phyloP scores from a whole-genome alignment of 805 yeast species.

The Limtongia smithiae region DNA sequence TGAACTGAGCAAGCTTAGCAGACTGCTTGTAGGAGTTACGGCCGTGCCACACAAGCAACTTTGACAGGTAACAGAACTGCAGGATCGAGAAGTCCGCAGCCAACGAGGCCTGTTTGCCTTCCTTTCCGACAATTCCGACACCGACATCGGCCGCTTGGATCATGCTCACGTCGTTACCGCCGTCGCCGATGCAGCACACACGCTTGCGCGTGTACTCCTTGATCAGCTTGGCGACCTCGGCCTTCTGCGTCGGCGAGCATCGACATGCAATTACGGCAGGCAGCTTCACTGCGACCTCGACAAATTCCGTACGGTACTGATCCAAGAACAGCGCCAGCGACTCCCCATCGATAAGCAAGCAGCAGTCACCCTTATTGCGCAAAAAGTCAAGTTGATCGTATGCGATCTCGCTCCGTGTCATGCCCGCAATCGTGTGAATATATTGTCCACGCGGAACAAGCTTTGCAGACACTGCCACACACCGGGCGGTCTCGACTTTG shows the following conservation, averaged over 20 bases:
- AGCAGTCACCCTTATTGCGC: slow-evolving; percentile 58
- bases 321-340: slow-evolving; percentile 68
- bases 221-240: slow-evolving; percentile 83
- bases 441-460: slow-evolving; percentile 90
- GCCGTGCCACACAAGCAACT: slow-evolving; percentile 93
- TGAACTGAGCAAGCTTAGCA: slow-evolving; percentile 91
- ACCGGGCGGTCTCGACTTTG: slow-evolving; percentile 95
- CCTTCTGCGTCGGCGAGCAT: slow-evolving; percentile 98
- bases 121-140: slow-evolving; percentile 98
- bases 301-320: slow-evolving; percentile 66
- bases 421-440: slow-evolving; percentile 77
- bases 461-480: slow-evolving; percentile 95
- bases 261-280: slow-evolving; percentile 98
- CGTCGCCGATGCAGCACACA: slow-evolving; percentile 98
- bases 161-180: slow-evolving; percentile 99
- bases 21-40: slow-evolving; percentile 94
- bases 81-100: slow-evolving; percentile 96
- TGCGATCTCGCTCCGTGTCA: slow-evolving; percentile 61
- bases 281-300: slow-evolving; percentile 66
- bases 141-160: slow-evolving; percentile 99
- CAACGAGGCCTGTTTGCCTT: slow-evolving; percentile 93
- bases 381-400: slow-evolving; percentile 71
- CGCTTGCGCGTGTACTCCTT: slow-evolving; percentile 77
- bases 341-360: slow-evolving; percentile 90
- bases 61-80: slow-evolving; percentile 84